Percentiles rank a stretch among this genome's conserved stretches.
Evolutionary conservation across 345 rosid genomes (phyloP).

Genomic region (Eucalyptus polyanthemos): DNA sequence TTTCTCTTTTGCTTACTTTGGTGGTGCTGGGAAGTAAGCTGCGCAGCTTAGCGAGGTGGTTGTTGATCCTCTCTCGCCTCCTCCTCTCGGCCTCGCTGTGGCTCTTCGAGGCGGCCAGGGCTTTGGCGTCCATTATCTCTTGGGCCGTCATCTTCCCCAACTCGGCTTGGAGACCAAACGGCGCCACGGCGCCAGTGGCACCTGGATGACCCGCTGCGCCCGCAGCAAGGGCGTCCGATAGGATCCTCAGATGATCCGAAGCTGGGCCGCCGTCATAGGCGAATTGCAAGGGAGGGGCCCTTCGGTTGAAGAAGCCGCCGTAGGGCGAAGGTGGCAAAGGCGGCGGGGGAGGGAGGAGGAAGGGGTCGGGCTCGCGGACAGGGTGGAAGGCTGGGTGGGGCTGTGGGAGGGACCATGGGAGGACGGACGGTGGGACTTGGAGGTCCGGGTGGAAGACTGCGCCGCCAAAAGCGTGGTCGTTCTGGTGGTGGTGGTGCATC

Average conservation of each 20-base stretch:
- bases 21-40: slow-evolving; percentile 93
- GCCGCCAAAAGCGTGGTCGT: background rate
- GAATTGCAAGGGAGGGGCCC: slow-evolving; percentile 48
- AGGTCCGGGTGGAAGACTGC: background rate
- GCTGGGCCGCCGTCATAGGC: slow-evolving; percentile 51
- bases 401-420: slow-evolving; percentile 46
- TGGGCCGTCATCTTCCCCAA: slow-evolving; percentile 91
- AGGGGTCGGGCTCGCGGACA: slow-evolving; percentile 37
- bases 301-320: slow-evolving; percentile 48
- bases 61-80: slow-evolving; percentile 92
- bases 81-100: slow-evolving; percentile 99
- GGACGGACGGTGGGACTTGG: slow-evolving; percentile 25
- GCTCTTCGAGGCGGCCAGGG: slow-evolving; percentile 94
- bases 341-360: slow-evolving; percentile 52
- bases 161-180: slow-evolving; percentile 78
- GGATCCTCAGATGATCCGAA: slow-evolving; percentile 58
- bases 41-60: slow-evolving; percentile 90
- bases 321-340: slow-evolving; percentile 17
- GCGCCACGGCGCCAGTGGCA: slow-evolving; percentile 34
- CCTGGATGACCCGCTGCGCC: slow-evolving; percentile 39
- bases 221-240: slow-evolving; percentile 55
- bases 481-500: slow-evolving; percentile 21
- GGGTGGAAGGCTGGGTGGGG: slow-evolving; percentile 50
- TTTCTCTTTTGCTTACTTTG: slow-evolving; percentile 51
- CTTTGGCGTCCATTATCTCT: slow-evolving; percentile 98